Evolutionary conservation across 2,329 filamentous ascomycete genomes (phyloP).

Genomic region (Penicillium sp.): DNA sequence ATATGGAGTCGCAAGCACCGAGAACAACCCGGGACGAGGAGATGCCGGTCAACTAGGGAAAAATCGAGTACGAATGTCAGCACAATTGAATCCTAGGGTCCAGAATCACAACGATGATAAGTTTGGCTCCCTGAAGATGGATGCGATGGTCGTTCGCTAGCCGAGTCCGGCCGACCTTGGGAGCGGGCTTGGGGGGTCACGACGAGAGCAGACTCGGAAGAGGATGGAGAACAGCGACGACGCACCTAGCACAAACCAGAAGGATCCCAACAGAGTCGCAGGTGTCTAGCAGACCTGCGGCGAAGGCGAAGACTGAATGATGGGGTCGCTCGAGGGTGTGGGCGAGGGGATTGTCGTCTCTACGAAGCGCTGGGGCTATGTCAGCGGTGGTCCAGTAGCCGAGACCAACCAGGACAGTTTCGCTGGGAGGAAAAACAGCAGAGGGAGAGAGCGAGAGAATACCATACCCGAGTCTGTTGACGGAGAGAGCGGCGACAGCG

Average conservation of each 20-base stretch:
- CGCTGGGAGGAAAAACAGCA: slow-evolving; percentile 13
- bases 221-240: slow-evolving; percentile 33
- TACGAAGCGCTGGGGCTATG: slow-evolving; percentile 40
- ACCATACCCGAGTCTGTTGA: slow-evolving; percentile 16
- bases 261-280: slow-evolving; percentile 32
- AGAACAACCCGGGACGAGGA: slow-evolving; percentile 34
- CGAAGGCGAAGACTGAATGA: slow-evolving; percentile 18
- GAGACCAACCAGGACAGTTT: slow-evolving; percentile 21
- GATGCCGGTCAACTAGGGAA: slow-evolving; percentile 27
- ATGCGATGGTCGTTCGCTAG: slow-evolving; percentile 22
- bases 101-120: slow-evolving; percentile 20
- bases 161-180: slow-evolving; percentile 33
- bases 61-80: slow-evolving; percentile 24
- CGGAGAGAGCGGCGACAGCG: slow-evolving; percentile 12
- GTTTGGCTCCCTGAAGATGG: slow-evolving; percentile 11
- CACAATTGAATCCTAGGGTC: slow-evolving; percentile 22
- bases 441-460: no score
- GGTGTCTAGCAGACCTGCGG: slow-evolving; percentile 21
- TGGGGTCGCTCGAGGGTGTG: slow-evolving; percentile 24
- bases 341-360: slow-evolving; percentile 29
- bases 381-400: slow-evolving; percentile 40
- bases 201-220: slow-evolving; percentile 35
- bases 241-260: slow-evolving; percentile 34
- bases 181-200: slow-evolving; percentile 27
- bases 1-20: slow-evolving; percentile 37